Evolutionary conservation across 768 basidiomycete species (phyloP), one percentile per base, ranked within the genome.

Genomic region (Suillus americanus): DNA sequence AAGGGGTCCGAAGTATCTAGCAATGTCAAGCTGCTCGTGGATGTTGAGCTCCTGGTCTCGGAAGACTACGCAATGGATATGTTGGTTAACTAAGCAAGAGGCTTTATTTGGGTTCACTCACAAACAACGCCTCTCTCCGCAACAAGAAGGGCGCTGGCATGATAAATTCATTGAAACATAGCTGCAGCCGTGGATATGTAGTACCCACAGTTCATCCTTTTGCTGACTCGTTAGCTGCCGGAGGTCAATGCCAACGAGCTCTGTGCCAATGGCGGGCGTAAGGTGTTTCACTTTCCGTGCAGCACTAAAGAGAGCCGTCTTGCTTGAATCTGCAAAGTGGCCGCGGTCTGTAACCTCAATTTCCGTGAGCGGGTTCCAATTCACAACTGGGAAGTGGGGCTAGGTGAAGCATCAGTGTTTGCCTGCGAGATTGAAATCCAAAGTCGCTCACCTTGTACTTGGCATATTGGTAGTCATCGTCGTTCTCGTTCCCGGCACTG

Each of bases 111-210:
- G 61, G 18, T 43, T 53, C 5, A 66, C 88, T 72, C 69, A 91
- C 89, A 91, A 20, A 92, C 89, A 37, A 90, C 91, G 0, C 89
- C 87, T 43, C 91, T 82, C 72, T 93, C 91, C 2, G 88, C 91
- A 55, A 89, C 82, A 43, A 94, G 81, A 18, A 94, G 77, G 5
- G 90, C 89, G 3, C 90, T 90, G 67, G 28, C 65, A 35, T 61
- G 25, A 66, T 33, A 12, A 61, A 50, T 38, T 69, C 50, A 70
- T 62, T 63, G 60, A 66, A 55, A n/a, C n/a, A 48, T 54, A 30
- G 20, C 37, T 50, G 14, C 56, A 60, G 50, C 28, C 14, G 1
- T 25, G 1, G 13, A 35, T 30, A 30, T 23, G 25, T 57, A 23
- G 33, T 43, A 75, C 86, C 67, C 67, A 91, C 90, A 93, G 80